A percentile compares a stretch with the other conserved stretches of the same genome.
These are phyloP conservation scores for Boletus edulis DNA, from an alignment of 768 basidiomycete genomes.

Conservation along the genomic window DNA sequence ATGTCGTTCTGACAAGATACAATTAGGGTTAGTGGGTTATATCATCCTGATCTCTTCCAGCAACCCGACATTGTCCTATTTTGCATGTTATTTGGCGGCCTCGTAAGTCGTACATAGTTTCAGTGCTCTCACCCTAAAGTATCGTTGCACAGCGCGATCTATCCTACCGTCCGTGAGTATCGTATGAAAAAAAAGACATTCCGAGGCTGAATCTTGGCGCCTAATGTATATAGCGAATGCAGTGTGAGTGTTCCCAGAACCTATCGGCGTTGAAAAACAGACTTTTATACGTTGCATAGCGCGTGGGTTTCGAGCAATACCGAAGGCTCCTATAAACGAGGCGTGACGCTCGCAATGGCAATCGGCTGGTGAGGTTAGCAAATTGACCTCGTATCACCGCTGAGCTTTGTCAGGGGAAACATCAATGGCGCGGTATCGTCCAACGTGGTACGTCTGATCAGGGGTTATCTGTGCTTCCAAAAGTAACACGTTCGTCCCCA, in stretches of 20 bases:
- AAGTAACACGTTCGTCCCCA: conserved; percentile 20
- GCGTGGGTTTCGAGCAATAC: conserved; percentile 74
- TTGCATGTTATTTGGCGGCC: conserved; percentile 68
- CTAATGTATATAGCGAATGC: conserved; percentile 40
- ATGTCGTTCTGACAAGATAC: background rate
- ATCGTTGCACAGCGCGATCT: conserved; percentile 36
- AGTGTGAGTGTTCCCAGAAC: conserved; percentile 37
- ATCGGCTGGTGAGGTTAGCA: conserved; percentile 47
- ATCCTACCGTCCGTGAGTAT: conserved; percentile 44
- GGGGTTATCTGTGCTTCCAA: background rate
- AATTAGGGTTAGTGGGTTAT: conserved; percentile 52
- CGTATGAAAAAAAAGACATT: background rate
- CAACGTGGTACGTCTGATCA: conserved; percentile 52
- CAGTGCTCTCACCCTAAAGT: background rate
- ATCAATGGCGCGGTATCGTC: conserved; percentile 67
- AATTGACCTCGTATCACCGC: conserved; percentile 13
- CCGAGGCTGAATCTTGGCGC: background rate
- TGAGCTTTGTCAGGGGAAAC: conserved; percentile 43
- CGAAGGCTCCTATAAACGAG: conserved; percentile 74
- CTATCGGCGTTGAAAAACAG: conserved; percentile 5
- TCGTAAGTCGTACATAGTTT: conserved; percentile 44
- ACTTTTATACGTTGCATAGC: conserved; percentile 28
- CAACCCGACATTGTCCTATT: conserved; percentile 64
- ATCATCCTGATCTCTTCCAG: conserved; percentile 63
- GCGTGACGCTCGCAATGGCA: conserved; percentile 65